phyloP scores from a whole-genome alignment of 768 basidiomycete species.

The Tricholoma sp. region DNA sequence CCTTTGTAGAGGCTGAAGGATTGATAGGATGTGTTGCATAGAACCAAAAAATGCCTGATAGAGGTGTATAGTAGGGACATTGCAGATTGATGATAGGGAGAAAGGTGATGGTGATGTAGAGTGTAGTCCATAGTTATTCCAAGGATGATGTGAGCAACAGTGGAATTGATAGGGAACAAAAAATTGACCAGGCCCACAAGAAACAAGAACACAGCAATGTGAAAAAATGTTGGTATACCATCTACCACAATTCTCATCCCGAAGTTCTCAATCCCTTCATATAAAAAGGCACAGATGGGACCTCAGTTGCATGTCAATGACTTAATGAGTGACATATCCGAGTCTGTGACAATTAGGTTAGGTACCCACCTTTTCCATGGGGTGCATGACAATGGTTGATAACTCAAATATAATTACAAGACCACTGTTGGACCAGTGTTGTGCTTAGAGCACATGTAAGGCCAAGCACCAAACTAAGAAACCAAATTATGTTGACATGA shows the following conservation, averaged over 20 bases:
- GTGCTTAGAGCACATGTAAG: constrained; percentile 23
- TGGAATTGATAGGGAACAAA: no score
- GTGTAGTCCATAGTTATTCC: no score
- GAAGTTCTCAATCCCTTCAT: constrained; percentile 19
- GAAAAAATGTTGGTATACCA: constrained; percentile 40
- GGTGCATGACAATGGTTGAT: neutral
- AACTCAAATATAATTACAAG: constrained; percentile 7
- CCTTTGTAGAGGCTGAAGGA: no score
- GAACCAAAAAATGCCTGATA: no score
- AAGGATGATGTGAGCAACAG: no score
- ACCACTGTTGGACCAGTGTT: constrained; percentile 19
- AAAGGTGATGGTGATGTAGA: no score
- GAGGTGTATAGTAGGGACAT: no score
- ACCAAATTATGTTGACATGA: constrained; percentile 21
- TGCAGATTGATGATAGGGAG: no score
- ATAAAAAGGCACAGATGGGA: neutral
- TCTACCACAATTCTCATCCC: constrained; percentile 34
- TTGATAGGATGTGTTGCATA: no score
- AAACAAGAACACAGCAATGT: no score
- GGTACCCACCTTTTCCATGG: neutral
- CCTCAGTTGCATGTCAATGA: neutral
- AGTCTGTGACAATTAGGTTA: neutral
- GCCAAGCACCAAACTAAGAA: constrained; percentile 21
- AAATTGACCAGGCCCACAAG: constrained; percentile 41
- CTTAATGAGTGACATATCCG: neutral